Evolutionary conservation across 306 rosid genomes (phyloP).

Genomic region (Neltuma alba): DNA sequence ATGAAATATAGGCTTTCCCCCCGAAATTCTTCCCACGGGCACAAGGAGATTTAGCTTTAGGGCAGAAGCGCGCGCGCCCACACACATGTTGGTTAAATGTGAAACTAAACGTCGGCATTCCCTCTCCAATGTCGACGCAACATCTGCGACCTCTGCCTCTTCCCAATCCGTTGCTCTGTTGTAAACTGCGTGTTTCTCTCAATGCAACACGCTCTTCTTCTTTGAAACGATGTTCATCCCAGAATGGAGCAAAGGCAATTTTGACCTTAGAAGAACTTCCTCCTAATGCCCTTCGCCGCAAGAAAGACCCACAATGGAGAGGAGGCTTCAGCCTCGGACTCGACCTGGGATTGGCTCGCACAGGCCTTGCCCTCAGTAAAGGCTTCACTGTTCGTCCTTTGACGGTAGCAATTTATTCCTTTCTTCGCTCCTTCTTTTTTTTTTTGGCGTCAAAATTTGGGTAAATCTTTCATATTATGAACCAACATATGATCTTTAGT

Average conservation of each 20-base stretch:
- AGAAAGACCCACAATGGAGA: constrained; percentile 68
- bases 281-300: constrained; percentile 77
- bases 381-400: constrained; percentile 83
- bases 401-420: constrained; percentile 44
- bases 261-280: constrained; percentile 55
- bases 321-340: constrained; percentile 92
- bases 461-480: not conserved
- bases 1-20: no score
- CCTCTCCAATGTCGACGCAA: constrained; percentile 29
- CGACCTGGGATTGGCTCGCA: constrained; percentile 82
- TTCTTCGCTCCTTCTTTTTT: not conserved
- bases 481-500: not conserved
- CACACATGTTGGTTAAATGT: no score
- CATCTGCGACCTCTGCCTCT: constrained; percentile 27
- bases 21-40: no score
- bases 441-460: not conserved
- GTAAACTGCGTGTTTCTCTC: not conserved
- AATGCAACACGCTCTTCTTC: not conserved
- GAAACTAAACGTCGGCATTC: not conserved
- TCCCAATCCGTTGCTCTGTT: constrained; percentile 12
- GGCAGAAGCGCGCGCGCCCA: no score
- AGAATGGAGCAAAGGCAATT: constrained; percentile 25
- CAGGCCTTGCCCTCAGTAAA: constrained; percentile 88
- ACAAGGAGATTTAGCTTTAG: no score
- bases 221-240: constrained; percentile 4